Conservation (phyloP, 495 filamentous ascomycete species). For the Geopyxis carbonaria region DNA sequence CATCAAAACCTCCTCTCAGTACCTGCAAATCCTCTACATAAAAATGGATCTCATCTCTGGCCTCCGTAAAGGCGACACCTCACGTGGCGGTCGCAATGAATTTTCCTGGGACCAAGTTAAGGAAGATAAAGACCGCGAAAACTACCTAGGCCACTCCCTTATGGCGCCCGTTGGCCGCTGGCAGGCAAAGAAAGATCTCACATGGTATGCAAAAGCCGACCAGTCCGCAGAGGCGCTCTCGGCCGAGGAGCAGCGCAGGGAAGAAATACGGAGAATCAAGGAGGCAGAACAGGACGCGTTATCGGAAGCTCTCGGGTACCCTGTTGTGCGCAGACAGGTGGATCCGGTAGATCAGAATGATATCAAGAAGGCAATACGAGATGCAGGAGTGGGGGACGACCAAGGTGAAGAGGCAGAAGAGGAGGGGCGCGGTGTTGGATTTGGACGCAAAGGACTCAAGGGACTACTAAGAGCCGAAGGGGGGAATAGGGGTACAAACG, state of each 20-base stretch:
- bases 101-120: constrained; percentile 96
- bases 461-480: too few relatives aligned
- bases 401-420: constrained; percentile 11
- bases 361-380: constrained; percentile 15
- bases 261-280: constrained; percentile 68
- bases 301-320: constrained; percentile 60
- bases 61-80: constrained; percentile 73
- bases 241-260: constrained; percentile 44
- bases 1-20: too few relatives aligned
- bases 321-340: constrained; percentile 37
- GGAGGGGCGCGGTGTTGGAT: constrained; percentile 17
- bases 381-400: constrained; percentile 7
- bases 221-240: constrained; percentile 17
- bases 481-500: too few relatives aligned
- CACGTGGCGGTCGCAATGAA: constrained; percentile 75
- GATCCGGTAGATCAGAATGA: constrained; percentile 19
- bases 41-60: constrained; percentile 86
- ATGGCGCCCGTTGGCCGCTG: constrained; percentile 94
- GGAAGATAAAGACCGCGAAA: constrained; percentile 71
- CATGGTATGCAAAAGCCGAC: constrained; percentile 66
- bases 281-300: constrained; percentile 88
- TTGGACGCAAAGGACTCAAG: too few relatives aligned
- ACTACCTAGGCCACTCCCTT: constrained; percentile 89
- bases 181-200: constrained; percentile 75
- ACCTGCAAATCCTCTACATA: too few relatives aligned